phyloP scores from a whole-genome alignment of 2,329 filamentous ascomycete species.

The Juglanconis juglandina region DNA sequence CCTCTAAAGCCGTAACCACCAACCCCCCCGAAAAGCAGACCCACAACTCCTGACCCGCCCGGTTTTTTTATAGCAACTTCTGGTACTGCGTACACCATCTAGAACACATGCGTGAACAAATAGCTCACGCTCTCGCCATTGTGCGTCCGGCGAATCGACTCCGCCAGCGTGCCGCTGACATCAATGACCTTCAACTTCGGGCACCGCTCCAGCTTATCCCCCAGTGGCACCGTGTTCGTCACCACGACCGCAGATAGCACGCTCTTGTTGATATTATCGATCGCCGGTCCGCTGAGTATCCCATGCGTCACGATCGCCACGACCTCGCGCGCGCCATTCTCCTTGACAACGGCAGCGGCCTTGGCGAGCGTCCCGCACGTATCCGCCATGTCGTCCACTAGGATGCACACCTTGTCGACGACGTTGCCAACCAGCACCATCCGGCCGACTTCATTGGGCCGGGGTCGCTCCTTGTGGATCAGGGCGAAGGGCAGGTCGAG shows the following conservation, averaged over 20 bases:
- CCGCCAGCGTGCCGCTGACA: constrained; percentile 78
- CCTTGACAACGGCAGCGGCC: constrained; percentile 82
- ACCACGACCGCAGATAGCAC: constrained; percentile 77
- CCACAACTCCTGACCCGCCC: background rate
- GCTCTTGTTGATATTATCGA: constrained; percentile 79
- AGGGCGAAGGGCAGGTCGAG: constrained; percentile 93
- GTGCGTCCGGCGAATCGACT: constrained; percentile 66
- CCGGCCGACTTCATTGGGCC: constrained; percentile 63
- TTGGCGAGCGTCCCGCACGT: constrained; percentile 71
- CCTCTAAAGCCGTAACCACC: background rate
- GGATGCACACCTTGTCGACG: constrained; percentile 83
- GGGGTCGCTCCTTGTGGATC: constrained; percentile 73
- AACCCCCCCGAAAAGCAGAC: background rate
- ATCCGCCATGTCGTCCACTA: constrained; percentile 97
- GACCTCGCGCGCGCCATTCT: constrained; percentile 81
- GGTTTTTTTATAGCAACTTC: background rate
- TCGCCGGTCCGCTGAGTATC: constrained; percentile 83
- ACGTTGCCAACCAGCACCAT: constrained; percentile 84
- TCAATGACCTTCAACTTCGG: constrained; percentile 85
- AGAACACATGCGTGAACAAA: constrained; percentile 60
- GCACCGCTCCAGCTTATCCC: constrained; percentile 71
- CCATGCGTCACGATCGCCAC: constrained; percentile 95
- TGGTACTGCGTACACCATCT: background rate
- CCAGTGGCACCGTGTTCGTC: constrained; percentile 82
- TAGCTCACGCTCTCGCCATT: constrained; percentile 66